Base-by-base conservation (phyloP, 2,329 filamentous ascomycete genomes). In the Blastomyces silverae region DNA sequence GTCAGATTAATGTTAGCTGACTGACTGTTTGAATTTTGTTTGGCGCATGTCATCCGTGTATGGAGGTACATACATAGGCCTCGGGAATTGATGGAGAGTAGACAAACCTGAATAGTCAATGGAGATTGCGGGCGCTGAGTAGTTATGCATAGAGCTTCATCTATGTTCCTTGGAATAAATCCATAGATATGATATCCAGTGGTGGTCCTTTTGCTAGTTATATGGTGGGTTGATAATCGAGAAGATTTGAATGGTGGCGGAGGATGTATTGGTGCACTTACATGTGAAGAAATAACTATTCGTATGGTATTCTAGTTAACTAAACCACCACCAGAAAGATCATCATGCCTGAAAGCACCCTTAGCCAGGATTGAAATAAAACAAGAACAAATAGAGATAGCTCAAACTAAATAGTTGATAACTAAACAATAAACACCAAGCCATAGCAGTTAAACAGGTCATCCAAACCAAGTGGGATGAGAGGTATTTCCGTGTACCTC, bases 401-500 rank as follows among this genome's bases (percentile, higher is more conserved):
- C 6, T 6, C 44, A 20, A 46, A 3, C 5, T 13, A n/a, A n/a
- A n/a, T n/a, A 25, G n/a, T 50, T 1, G 48, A 50, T 50, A 50
- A n/a, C n/a, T n/a, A n/a, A n/a, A n/a, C n/a, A 50, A 25, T 22
- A 22, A n/a, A 8, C 6, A 48, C 46, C n/a, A 10, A 22, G n/a
- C 39, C 28, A 28, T 3, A 34, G 15, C 15, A 20, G n/a, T n/a
- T 5, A 22, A 11, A 25, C 50, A 28, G 50, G 50, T 3, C 3
- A 2, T 53, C 11, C 15, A 10, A n/a, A n/a, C 22, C 11, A 11
- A 31, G 52, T 34, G 52, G 25, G 25, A 31, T 31, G 28, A 34
- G 4, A 56, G 37, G 42, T 60, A 60, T 39, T 48, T 22, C 39
- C 37, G 22, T 17, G 58, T 60, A 60, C 58, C 25, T 28, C 22